Percentiles rank a stretch among this genome's conserved stretches.
Evolutionary conservation across 495 filamentous ascomycete genomes (phyloP).

Genomic region (Penicillium odoratum): DNA sequence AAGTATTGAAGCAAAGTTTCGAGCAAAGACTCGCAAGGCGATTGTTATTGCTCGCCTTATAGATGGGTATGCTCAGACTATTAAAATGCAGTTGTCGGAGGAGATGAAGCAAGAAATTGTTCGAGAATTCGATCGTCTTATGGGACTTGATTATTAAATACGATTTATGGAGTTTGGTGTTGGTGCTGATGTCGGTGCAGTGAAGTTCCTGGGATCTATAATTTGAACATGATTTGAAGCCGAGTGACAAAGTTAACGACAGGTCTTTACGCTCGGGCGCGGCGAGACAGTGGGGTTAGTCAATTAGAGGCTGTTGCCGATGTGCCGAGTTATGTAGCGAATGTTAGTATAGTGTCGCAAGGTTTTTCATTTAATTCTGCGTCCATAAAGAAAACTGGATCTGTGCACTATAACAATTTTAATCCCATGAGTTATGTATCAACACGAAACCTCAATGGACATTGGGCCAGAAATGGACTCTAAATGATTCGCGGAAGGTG

Average conservation of each 20-base stretch:
- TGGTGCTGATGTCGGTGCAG: too few relatives aligned
- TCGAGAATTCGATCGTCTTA: conserved; percentile 17
- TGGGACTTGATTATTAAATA: conserved; percentile 20
- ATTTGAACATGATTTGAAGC: too few relatives aligned
- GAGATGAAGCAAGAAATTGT: conserved; percentile 18
- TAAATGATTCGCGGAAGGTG: not conserved
- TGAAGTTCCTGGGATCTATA: too few relatives aligned
- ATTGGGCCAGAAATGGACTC: too few relatives aligned
- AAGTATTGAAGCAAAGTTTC: conserved; percentile 28
- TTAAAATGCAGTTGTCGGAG: conserved; percentile 15
- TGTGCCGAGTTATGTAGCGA: not conserved
- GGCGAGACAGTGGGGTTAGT: not conserved
- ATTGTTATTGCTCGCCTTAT: conserved; percentile 23
- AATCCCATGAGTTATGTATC: not conserved
- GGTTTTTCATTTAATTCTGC: too few relatives aligned
- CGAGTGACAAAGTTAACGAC: not conserved
- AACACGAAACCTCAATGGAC: too few relatives aligned
- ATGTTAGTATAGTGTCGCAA: too few relatives aligned
- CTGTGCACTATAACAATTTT: not conserved
- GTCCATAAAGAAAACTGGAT: not conserved
- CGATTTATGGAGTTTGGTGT: not conserved
- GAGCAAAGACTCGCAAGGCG: conserved; percentile 26
- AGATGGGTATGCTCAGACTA: conserved; percentile 22
- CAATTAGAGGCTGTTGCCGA: not conserved
- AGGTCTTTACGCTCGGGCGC: not conserved